Conservation (phyloP, 805 yeast genomes). For the Torulaspora delbrueckii region DNA sequence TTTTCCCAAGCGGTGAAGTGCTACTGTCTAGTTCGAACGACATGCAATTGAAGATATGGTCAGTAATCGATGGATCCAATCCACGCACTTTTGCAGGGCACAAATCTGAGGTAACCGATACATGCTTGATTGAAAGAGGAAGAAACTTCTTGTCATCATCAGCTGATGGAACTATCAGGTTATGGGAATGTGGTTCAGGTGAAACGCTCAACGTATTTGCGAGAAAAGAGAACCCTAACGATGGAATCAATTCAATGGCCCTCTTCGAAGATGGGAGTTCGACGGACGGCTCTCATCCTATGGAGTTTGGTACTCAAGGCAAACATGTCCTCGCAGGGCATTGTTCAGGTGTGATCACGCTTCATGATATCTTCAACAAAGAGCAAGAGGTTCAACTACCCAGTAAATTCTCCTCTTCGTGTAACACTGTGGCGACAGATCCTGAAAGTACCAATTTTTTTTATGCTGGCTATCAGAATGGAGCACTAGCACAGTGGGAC, state of each 20-base stretch:
- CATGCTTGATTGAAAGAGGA: conserved; percentile 56
- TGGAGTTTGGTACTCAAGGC: conserved; percentile 49
- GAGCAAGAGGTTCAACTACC: conserved; percentile 25
- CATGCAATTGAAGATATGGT: conserved; percentile 58
- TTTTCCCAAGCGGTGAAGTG: conserved; percentile 66
- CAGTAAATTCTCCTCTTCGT: conserved; percentile 26
- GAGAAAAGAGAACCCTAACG: conserved; percentile 35
- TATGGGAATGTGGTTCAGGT: conserved; percentile 72
- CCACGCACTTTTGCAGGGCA: conserved; percentile 53
- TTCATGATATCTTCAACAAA: conserved; percentile 38
- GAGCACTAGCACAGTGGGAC: conserved; percentile 42
- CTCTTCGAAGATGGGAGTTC: conserved; percentile 1
- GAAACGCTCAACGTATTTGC: conserved; percentile 39
- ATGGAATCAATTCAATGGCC: conserved; percentile 35
- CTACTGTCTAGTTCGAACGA: conserved; percentile 57
- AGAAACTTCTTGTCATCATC: conserved; percentile 58
- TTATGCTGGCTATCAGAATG: conserved; percentile 37
- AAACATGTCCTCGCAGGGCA: conserved; percentile 43
- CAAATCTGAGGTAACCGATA: conserved; percentile 43
- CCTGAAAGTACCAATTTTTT: conserved; percentile 7
- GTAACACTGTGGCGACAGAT: conserved; percentile 16
- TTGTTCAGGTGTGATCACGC: conserved; percentile 36
- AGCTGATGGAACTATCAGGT: conserved; percentile 48
- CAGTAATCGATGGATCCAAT: conserved; percentile 41
- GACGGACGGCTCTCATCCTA: conserved; percentile 23